Conservation (phyloP, 441 rosid species). For the Hypseocharis bilobata region DNA sequence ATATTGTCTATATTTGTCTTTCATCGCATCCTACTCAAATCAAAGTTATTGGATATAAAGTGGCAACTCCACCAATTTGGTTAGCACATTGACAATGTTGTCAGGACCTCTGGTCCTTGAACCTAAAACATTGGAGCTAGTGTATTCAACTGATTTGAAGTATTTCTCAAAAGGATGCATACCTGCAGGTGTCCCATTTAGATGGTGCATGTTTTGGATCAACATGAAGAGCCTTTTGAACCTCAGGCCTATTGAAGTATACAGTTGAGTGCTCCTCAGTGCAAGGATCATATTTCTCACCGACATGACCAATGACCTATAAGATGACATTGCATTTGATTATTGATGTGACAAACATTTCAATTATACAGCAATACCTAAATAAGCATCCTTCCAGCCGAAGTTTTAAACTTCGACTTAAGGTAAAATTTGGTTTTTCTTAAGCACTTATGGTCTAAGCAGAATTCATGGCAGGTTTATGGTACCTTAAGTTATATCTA, state of each 20-base stretch:
- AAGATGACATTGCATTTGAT: slow-evolving; percentile 17
- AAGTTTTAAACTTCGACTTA: not conserved
- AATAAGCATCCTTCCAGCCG: not conserved
- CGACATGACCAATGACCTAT: slow-evolving; percentile 47
- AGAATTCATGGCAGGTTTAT: not conserved
- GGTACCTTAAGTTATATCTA: not conserved
- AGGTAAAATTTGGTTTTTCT: not conserved
- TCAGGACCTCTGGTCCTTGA: too few relatives aligned
- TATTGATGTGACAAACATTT: not conserved
- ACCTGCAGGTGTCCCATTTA: slow-evolving; percentile 93
- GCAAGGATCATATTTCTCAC: slow-evolving; percentile 91
- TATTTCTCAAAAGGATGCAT: slow-evolving; percentile 2
- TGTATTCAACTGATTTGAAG: not conserved
- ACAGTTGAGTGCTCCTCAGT: slow-evolving; percentile 63
- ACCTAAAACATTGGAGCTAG: too few relatives aligned
- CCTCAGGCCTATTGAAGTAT: slow-evolving; percentile 77
- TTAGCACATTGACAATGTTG: too few relatives aligned
- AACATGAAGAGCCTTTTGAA: slow-evolving; percentile 75
- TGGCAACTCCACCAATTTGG: too few relatives aligned
- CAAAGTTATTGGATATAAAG: too few relatives aligned
- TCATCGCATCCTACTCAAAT: not conserved
- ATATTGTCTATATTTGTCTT: not conserved
- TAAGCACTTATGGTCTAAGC: not conserved
- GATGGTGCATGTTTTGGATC: slow-evolving; percentile 48
- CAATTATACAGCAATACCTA: slow-evolving; percentile 3